Evolutionary conservation across 768 basidiomycete genomes (phyloP).

Genomic region (Dentipellis sp.): DNA sequence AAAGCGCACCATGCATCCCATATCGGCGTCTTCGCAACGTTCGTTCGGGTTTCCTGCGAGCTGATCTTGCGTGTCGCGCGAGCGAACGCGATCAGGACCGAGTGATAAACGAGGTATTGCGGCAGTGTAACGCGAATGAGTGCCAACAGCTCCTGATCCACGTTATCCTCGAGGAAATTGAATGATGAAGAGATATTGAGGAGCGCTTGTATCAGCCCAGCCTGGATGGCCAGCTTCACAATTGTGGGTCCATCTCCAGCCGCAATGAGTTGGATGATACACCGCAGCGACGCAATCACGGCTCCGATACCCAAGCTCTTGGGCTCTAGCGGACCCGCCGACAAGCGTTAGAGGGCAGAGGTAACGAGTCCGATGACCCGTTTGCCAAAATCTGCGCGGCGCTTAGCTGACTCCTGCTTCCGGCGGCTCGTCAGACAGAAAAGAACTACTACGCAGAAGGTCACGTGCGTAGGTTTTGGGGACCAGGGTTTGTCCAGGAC

Average conservation of each 20-base stretch:
- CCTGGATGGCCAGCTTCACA: conserved; percentile 23
- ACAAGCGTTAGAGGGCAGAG: conserved; percentile 21
- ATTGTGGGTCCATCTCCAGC: conserved; percentile 30
- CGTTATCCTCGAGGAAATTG: conserved; percentile 13
- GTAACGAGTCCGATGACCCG: conserved; percentile 23
- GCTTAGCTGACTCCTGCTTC: conserved; percentile 19
- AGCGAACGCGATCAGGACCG: too few species aligned
- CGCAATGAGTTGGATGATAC: conserved; percentile 26
- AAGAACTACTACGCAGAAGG: conserved; percentile 24
- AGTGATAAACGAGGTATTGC: too few species aligned
- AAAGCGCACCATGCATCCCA: too few species aligned
- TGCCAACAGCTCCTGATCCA: too few species aligned
- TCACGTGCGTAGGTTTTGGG: conserved; percentile 11
- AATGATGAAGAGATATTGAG: conserved; percentile 21
- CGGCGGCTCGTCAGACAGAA: conserved; percentile 21
- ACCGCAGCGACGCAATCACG: conserved; percentile 22
- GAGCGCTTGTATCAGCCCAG: conserved; percentile 24
- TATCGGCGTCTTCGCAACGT: too few species aligned
- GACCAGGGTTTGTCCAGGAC: conserved; percentile 15
- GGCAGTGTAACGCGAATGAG: too few species aligned
- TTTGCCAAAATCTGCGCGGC: conserved; percentile 23
- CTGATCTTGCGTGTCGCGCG: too few species aligned
- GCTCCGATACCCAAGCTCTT: conserved; percentile 14
- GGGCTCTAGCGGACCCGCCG: conserved; percentile 11
- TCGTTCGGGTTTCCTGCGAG: too few species aligned